These are phyloP conservation scores for Fusarium sambucinum DNA, from an alignment of 2,329 filamentous ascomycete species.

Conservation along the genomic window DNA sequence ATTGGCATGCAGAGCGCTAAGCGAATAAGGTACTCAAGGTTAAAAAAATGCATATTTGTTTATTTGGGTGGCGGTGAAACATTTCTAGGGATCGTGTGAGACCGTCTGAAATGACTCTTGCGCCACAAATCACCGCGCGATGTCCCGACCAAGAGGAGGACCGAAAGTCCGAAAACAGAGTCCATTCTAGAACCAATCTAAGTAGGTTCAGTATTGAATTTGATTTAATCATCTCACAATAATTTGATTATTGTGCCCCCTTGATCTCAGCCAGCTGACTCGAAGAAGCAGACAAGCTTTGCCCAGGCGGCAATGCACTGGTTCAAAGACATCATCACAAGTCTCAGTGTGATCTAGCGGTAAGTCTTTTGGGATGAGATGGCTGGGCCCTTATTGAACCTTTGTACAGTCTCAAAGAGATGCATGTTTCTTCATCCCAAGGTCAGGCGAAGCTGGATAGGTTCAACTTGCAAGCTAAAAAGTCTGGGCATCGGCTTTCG, in stretches of 20 bases:
- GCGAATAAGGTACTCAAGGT: constrained; percentile 25
- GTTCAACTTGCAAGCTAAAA: neutral
- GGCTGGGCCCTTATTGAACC: neutral
- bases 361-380: neutral
- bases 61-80: constrained; percentile 14
- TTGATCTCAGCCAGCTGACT: neutral
- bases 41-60: constrained; percentile 33
- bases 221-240: neutral
- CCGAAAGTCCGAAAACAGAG: neutral
- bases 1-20: constrained; percentile 1
- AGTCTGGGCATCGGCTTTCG: constrained; percentile 29
- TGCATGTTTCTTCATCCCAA: neutral
- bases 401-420: neutral
- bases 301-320: too few species aligned
- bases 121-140: neutral
- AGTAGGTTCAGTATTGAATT: neutral
- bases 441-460: neutral
- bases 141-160: neutral
- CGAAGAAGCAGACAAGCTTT: neutral
- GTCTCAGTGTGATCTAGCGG: neutral
- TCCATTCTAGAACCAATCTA: too few species aligned
- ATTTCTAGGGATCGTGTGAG: constrained; percentile 4
- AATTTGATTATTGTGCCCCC: too few species aligned
- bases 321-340: neutral
- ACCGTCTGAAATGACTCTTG: neutral